Percentiles rank a stretch among this genome's conserved stretches.
Conservation (phyloP, 2,329 filamentous ascomycete genomes). For the Pseudogymnoascus sp. region DNA sequence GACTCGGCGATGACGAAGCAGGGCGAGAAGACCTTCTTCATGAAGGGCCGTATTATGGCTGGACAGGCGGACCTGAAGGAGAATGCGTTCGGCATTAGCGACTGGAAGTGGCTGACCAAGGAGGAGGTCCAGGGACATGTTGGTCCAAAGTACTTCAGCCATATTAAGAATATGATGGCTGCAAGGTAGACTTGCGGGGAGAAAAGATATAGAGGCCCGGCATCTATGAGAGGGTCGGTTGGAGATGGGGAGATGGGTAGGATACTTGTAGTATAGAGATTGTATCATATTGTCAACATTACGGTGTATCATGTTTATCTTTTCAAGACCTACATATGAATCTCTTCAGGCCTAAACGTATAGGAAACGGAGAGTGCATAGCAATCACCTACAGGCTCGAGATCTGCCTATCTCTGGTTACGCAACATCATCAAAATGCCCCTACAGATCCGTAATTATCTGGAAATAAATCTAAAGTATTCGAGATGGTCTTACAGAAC, state of each 20-base stretch:
- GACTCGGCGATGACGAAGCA: slow-evolving; percentile 35
- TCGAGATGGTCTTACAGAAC: no score
- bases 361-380: no score
- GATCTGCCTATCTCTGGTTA: not conserved
- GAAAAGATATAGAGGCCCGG: slow-evolving; percentile 11
- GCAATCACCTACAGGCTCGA: not conserved
- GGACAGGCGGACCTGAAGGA: slow-evolving; percentile 76
- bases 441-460: no score
- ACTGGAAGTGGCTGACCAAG: slow-evolving; percentile 89
- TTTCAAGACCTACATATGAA: not conserved
- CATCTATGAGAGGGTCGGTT: not conserved
- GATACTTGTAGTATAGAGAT: slow-evolving; percentile 2
- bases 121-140: slow-evolving; percentile 72
- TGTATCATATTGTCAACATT: slow-evolving; percentile 8
- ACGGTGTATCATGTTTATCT: not conserved
- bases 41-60: slow-evolving; percentile 93
- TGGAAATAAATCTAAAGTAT: no score
- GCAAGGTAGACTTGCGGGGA: slow-evolving; percentile 48
- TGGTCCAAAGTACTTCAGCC: slow-evolving; percentile 59
- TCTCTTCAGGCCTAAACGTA: not conserved
- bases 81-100: slow-evolving; percentile 64
- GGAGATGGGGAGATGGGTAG: not conserved
- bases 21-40: slow-evolving; percentile 85
- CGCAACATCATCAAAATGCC: no score
- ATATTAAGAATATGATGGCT: slow-evolving; percentile 74